Base-by-base conservation (phyloP, 257 asterid genomes). In the Linderniella brevidens region DNA sequence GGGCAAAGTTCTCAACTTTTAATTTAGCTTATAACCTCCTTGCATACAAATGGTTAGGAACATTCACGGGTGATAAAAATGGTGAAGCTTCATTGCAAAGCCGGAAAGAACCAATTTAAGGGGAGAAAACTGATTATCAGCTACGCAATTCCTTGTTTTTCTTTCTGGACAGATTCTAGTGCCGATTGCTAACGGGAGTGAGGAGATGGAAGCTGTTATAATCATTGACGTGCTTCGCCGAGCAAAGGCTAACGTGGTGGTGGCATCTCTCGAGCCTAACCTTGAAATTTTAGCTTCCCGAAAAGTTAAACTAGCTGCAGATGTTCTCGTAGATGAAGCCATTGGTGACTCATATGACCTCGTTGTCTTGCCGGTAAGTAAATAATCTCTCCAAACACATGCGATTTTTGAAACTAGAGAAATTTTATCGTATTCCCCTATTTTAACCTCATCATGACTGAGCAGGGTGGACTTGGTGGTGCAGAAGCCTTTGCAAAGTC, bases 401-500 rank as follows among this genome's bases (percentile, higher is more conserved):
- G 4, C 6, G 32, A 25, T 25, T 25, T n/a, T 25, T 25, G 32
- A 6, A 25, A 25, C 4, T 25, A 6, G 4, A 25, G 32, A 39
- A 10, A 39, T 39, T 9, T 10, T 39, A 39, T 2, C 9, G 4
- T 35, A 46, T 3, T 35, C 8, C 10, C 1, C n/a, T 17, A 17
- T 17, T 9, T 13, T 10, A 48, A 19, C 29, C 13, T 20, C 32
- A 8, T 17, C n/a, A n/a, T 11, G 6, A 8, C 2, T 13, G 35
- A 2, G 16, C 74, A 88, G 98, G 95, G 98, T 11, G 98, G 98
- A 58, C 79, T 84, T 43, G 94, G 94, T 51, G 98, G 98, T 53
- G 96, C 98, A 13, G 73, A 88, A 71, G 75, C 94, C 50, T 88
- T 84, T 69, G 66, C 94, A 25, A 60, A 68, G 15, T 80, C 98